Conservation (phyloP, 306 rosid genomes). For the Cucumis melo region DNA sequence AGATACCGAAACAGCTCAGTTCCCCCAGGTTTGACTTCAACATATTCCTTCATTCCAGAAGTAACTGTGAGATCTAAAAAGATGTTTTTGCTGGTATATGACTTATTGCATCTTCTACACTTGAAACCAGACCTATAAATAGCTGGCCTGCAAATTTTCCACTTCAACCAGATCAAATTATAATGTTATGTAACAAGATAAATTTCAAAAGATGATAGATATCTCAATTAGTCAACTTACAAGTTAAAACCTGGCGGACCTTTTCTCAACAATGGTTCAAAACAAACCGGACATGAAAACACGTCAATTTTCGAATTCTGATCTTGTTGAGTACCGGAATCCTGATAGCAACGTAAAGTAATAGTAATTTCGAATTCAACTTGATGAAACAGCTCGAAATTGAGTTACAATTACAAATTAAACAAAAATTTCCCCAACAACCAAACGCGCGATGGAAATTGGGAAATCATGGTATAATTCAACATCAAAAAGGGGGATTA, state of each 20-base stretch:
- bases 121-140: conserved; percentile 81
- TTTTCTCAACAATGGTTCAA: conserved; percentile 71
- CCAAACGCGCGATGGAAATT: background rate
- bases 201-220: background rate
- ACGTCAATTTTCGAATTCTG: conserved; percentile 31
- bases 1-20: conserved; percentile 69
- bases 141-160: conserved; percentile 48
- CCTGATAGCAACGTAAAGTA: conserved; percentile 17
- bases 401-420: background rate
- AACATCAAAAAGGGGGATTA: background rate
- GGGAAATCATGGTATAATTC: background rate
- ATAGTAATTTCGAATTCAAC: background rate
- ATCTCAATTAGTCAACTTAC: conserved; percentile 33
- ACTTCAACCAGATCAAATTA: conserved; percentile 7
- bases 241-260: conserved; percentile 76
- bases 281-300: conserved; percentile 78
- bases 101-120: conserved; percentile 66
- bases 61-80: conserved; percentile 73
- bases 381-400: background rate
- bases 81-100: conserved; percentile 67
- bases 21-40: conserved; percentile 51
- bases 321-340: conserved; percentile 18
- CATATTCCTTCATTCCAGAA: conserved; percentile 57
- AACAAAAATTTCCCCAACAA: background rate
- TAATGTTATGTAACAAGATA: background rate